Percentiles rank a stretch among this genome's conserved stretches.
Conservation (phyloP, 768 basidiomycete genomes). For the Serendipita vermifera region DNA sequence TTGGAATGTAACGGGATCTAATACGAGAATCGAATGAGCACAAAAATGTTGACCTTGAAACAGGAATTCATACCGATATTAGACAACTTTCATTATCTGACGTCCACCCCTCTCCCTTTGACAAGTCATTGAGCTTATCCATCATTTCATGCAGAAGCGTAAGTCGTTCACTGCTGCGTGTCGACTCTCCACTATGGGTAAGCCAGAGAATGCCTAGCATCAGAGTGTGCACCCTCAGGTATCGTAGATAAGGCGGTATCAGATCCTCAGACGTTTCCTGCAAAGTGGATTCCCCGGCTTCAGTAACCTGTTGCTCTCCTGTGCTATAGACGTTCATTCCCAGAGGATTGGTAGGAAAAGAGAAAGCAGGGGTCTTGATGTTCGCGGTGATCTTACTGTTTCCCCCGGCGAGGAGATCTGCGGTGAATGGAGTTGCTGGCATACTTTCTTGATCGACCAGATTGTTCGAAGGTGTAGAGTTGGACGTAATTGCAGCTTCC, state of each 20-base stretch:
- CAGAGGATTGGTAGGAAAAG: constrained; percentile 1
- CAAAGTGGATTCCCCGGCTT: neutral
- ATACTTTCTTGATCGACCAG: no score
- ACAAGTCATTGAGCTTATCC: constrained; percentile 26
- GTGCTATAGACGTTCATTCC: constrained; percentile 6
- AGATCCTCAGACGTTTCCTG: neutral
- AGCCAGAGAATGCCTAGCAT: constrained; percentile 48
- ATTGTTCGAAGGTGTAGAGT: neutral
- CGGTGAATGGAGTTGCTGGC: neutral
- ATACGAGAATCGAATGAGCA: neutral
- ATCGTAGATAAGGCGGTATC: neutral
- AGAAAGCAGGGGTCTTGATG: neutral
- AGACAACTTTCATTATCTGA: constrained; percentile 19
- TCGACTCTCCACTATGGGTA: constrained; percentile 43
- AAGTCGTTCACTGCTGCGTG: constrained; percentile 38
- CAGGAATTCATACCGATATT: constrained; percentile 29
- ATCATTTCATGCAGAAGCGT: constrained; percentile 51
- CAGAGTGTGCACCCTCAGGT: constrained; percentile 44
- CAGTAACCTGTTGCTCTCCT: neutral
- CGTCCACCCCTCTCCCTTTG: constrained; percentile 1
- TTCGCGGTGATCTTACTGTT: neutral
- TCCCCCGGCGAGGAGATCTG: neutral
- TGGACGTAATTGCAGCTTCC: neutral
- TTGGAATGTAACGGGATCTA: neutral
- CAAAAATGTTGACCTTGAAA: constrained; percentile 2